phyloP scores from a whole-genome alignment of 148 eudicot species.

The Cornus florida region DNA sequence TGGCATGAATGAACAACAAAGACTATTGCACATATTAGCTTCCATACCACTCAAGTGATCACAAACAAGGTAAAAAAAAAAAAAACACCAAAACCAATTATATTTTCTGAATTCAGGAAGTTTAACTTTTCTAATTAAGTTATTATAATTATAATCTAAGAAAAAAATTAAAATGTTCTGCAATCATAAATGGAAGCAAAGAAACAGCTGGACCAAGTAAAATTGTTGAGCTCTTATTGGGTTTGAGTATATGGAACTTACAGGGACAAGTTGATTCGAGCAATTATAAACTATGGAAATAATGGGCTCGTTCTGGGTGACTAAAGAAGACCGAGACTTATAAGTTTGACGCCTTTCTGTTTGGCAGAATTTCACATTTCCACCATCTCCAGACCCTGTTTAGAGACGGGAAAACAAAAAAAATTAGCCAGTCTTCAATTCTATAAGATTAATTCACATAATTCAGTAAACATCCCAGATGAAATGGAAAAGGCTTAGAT shows the following conservation, averaged over 20 bases:
- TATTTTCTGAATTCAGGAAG: neutral
- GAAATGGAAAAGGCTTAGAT: neutral
- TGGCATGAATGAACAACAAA: neutral
- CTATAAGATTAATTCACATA: neutral
- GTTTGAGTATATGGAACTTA: slow-evolving; percentile 4
- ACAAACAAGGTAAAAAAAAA: neutral
- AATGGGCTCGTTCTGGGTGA: neutral
- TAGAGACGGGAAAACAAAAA: slow-evolving; percentile 1
- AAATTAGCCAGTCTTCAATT: neutral
- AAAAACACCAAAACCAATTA: neutral
- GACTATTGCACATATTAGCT: neutral
- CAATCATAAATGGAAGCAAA: neutral
- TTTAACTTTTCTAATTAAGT: neutral
- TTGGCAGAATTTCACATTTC: neutral
- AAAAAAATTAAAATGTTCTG: too few relatives aligned
- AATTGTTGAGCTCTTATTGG: neutral
- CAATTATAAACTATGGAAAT: slow-evolving; percentile 6
- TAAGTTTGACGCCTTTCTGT: slow-evolving; percentile 12
- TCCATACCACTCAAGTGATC: neutral
- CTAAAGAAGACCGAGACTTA: slow-evolving; percentile 6
- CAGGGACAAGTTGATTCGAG: slow-evolving; percentile 17
- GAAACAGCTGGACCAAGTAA: neutral
- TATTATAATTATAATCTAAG: too few relatives aligned
- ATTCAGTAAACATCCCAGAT: neutral
- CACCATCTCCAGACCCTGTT: slow-evolving; percentile 13